A percentile compares a stretch with the other conserved stretches of the same genome.
Conservation (phyloP, 2,329 filamentous ascomycete genomes). For the Botrytis byssoidea region DNA sequence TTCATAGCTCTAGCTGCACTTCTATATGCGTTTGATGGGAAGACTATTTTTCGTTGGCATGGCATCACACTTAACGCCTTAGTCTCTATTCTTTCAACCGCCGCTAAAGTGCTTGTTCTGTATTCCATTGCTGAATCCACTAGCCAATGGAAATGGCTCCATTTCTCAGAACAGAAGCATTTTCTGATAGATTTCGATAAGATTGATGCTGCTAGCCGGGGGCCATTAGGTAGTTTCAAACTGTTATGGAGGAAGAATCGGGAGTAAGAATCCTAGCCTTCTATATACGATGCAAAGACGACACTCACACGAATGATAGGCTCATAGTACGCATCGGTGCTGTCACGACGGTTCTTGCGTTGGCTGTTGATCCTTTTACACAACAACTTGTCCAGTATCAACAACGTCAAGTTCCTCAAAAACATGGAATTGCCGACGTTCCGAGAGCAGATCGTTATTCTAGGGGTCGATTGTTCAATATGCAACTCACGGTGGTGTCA, state of each 20-base stretch:
- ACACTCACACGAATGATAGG: slow-evolving; percentile 3
- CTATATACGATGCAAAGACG: neutral
- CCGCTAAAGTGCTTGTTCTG: slow-evolving; percentile 9
- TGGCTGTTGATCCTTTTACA: slow-evolving; percentile 9
- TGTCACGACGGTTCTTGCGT: slow-evolving; percentile 1
- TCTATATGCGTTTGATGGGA: neutral
- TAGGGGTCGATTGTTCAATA: neutral
- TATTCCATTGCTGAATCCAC: slow-evolving; percentile 11
- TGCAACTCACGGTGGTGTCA: neutral
- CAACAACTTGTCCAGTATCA: slow-evolving; percentile 10
- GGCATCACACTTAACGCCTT: slow-evolving; percentile 6
- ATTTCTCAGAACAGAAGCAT: neutral
- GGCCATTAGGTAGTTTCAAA: slow-evolving; percentile 11
- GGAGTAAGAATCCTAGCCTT: neutral
- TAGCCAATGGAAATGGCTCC: slow-evolving; percentile 13
- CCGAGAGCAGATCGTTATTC: slow-evolving; percentile 9
- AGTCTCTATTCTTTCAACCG: slow-evolving; percentile 9
- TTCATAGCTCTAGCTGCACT: slow-evolving; percentile 12
- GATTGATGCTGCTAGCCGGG: slow-evolving; percentile 8
- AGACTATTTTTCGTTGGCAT: slow-evolving; percentile 6
- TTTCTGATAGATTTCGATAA: slow-evolving; percentile 8
- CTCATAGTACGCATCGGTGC: slow-evolving; percentile 10
- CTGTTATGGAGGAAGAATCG: slow-evolving; percentile 10
- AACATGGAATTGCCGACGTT: neutral
- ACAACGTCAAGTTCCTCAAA: neutral